Evolutionary conservation across 2,329 filamentous ascomycete species (phyloP), one percentile per base, ranked within the genome.

Genomic region (Leptographium wingfieldii): DNA sequence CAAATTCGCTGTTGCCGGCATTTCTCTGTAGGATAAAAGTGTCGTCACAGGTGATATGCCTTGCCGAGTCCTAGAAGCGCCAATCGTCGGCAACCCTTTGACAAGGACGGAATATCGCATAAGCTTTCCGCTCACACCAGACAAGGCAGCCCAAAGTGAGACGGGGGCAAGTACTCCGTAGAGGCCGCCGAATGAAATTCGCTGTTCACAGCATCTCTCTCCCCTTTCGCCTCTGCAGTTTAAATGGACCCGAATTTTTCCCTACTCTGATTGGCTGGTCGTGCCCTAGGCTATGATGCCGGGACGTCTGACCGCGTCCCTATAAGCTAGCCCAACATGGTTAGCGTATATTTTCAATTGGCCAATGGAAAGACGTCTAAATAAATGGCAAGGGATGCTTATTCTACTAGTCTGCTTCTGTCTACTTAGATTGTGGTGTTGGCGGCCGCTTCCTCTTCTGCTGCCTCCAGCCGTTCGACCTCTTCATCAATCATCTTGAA

Each of bases 401-500:
- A 11, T 35, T 40, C 2, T 40, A 40, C 38, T 40, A 40, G 38
- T 46, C 40, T 16, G 40, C 3, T 46, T n/a, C n/a, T n/a, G 16
- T n/a, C 27, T 29, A 52, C 31, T 11, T 52, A 31, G 22, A 6
- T 35, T 35, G 33, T 35, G 6, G 33, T 35, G 12, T 40, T 40
- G 38, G 38, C 46, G 14, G 55, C 55, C 55, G 40, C 43, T 10
- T 49, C 56, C 60, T 63, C 61, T 33, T 64, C 57, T 6, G 59
- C 62, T 56, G 60, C 65, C 62, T 69, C 67, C 29, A 70, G 66
- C 43, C 64, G 68, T 59, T 66, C 66, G 19, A 71, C 61, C 22
- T 69, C 67, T 57, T 64, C 52, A 59, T 71, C 69, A 55, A 72
- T 72, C 64, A 65, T 68, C 63, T 68, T 70, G 59, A 72, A 71